Evolutionary conservation across 352 stramenopile species (phyloP).

Genomic region (Globisporangium apiculatum): DNA sequence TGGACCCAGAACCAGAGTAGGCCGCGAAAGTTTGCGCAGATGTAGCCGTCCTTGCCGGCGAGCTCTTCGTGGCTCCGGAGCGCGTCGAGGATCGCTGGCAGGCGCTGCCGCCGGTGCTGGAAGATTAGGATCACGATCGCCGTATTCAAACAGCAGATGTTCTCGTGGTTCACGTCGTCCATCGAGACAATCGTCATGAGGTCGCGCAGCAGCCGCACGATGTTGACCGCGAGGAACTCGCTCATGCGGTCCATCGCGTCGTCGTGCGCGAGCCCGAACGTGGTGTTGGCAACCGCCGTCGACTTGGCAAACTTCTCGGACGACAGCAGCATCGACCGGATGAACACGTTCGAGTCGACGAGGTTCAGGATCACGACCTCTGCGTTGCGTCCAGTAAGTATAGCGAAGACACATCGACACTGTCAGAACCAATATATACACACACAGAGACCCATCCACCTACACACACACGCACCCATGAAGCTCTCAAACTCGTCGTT

Average conservation of each 20-base stretch:
- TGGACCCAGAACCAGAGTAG: constrained; percentile 95
- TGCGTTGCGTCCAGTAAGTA: constrained; percentile 15
- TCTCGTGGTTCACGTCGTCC: constrained; percentile 95
- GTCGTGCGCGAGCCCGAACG: constrained; percentile 37
- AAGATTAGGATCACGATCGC: constrained; percentile 94
- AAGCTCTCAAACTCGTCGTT: constrained; percentile 87
- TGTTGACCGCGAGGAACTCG: constrained; percentile 86
- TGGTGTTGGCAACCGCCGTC: constrained; percentile 24
- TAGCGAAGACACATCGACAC: not conserved
- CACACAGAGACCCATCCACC: not conserved
- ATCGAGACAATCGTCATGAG: constrained; percentile 94
- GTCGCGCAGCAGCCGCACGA: constrained; percentile 88
- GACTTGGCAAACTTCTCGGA: constrained; percentile 50
- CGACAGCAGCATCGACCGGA: constrained; percentile 88
- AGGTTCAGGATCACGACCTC: constrained; percentile 91
- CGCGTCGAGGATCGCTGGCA: constrained; percentile 62
- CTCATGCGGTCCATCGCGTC: constrained; percentile 75
- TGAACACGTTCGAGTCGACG: constrained; percentile 96
- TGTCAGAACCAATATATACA: constrained; percentile 6
- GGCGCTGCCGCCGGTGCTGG: constrained; percentile 80
- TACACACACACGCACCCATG: constrained; percentile 59
- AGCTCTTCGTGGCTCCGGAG: constrained; percentile 61
- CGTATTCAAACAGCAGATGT: constrained; percentile 97
- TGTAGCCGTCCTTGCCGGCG: constrained; percentile 58
- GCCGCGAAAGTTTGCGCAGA: constrained; percentile 88